Conservation (phyloP, 2,329 filamentous ascomycete genomes). For the Lasiodiplodia theobromae region DNA sequence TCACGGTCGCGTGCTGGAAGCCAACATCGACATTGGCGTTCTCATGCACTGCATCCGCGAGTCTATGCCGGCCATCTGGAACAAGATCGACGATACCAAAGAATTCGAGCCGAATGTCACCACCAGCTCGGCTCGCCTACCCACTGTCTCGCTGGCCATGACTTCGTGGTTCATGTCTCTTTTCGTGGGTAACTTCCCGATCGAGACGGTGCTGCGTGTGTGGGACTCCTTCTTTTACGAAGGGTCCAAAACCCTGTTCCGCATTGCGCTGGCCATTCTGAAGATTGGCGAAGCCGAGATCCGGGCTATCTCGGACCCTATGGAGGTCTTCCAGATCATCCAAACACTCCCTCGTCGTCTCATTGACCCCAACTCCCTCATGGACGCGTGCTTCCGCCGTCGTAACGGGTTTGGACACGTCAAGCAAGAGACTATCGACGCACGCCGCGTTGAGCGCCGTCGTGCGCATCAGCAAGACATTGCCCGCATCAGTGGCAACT, state of each 20-base stretch:
- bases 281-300: conserved; percentile 86
- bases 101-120: conserved; percentile 44
- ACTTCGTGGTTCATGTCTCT: conserved; percentile 99
- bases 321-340: conserved; percentile 95
- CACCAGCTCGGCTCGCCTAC: conserved; percentile 63
- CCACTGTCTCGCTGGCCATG: conserved; percentile 89
- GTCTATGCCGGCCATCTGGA: conserved; percentile 82
- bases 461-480: conserved; percentile 31
- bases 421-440: conserved; percentile 82
- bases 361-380: conserved; percentile 79
- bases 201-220: conserved; percentile 88
- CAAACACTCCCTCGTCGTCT: conserved; percentile 83
- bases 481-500: conserved; percentile 28
- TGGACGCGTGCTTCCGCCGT: conserved; percentile 83
- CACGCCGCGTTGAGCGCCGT: conserved; percentile 70
- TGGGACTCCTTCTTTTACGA: conserved; percentile 98
- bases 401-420: conserved; percentile 82
- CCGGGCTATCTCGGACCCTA: conserved; percentile 78
- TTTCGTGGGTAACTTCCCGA: conserved; percentile 90
- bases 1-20: conserved; percentile 88
- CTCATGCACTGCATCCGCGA: conserved; percentile 88
- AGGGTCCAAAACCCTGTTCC: conserved; percentile 91
- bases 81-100: conserved; percentile 83
- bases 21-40: conserved; percentile 92
- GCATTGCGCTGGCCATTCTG: conserved; percentile 89